phyloP scores from a whole-genome alignment of 2,329 filamentous ascomycete genomes.

The Polytolypa hystricis region DNA sequence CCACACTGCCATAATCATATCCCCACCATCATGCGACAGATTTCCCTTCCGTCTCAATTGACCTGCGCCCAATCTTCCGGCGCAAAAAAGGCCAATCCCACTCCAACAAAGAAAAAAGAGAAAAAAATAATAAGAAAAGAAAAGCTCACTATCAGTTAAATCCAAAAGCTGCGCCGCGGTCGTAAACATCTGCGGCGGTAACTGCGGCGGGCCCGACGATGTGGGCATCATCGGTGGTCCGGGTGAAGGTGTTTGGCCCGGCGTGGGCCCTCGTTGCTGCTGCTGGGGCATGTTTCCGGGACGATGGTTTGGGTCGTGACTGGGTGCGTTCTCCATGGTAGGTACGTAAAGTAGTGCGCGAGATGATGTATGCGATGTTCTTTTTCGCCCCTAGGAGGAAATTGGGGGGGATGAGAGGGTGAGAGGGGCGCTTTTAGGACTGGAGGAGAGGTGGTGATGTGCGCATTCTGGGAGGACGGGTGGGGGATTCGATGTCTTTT shows the following conservation, averaged over 20 bases:
- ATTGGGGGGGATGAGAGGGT: not conserved
- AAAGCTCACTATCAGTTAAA: conserved; percentile 83
- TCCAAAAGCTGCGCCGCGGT: conserved; percentile 92
- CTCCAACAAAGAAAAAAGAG: not conserved
- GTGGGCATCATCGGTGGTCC: conserved; percentile 14
- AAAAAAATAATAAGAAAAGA: not conserved
- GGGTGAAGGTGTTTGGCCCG: conserved; percentile 17
- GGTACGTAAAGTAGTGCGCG: conserved; percentile 5
- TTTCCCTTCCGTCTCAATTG: not conserved
- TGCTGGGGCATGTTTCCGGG: conserved; percentile 3
- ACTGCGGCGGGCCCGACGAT: conserved; percentile 31
- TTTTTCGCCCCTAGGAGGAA: too few relatives aligned
- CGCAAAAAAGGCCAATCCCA: not conserved
- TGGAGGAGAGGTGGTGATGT: not conserved
- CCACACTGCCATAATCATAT: not conserved
- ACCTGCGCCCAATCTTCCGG: too few relatives aligned
- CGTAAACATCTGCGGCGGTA: conserved; percentile 87
- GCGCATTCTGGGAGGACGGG: not conserved
- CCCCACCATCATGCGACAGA: not conserved
- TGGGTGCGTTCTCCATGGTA: conserved; percentile 27
- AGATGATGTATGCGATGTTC: conserved; percentile 6
- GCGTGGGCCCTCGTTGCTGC: conserved; percentile 9
- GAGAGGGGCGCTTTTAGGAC: not conserved
- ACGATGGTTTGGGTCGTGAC: conserved; percentile 21
- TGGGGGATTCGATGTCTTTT: too few relatives aligned